phyloP scores from a whole-genome alignment of 441 rosid genomes.

The Bocquillonia castaneifolia region DNA sequence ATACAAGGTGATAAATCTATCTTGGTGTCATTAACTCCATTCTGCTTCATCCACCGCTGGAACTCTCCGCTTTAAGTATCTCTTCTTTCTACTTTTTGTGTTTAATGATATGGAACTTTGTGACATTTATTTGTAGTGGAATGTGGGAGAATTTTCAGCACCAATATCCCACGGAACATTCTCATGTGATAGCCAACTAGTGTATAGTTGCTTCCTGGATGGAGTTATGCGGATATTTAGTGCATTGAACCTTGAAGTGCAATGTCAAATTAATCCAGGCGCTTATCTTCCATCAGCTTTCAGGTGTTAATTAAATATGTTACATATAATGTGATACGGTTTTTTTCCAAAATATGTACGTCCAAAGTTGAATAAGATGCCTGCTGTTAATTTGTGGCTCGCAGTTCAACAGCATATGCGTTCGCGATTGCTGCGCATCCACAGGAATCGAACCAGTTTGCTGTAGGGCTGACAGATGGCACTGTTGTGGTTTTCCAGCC shows the following conservation, averaged over 20 bases:
- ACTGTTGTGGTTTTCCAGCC: constrained; percentile 58
- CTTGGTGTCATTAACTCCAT: neutral
- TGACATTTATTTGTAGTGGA: constrained; percentile 37
- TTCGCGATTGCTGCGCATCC: constrained; percentile 68
- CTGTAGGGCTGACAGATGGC: constrained; percentile 61
- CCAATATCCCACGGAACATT: constrained; percentile 48
- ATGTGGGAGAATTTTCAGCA: constrained; percentile 31
- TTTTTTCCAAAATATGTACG: neutral
- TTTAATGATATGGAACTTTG: neutral
- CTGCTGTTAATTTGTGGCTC: constrained; percentile 23
- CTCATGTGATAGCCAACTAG: constrained; percentile 57
- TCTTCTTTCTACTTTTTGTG: neutral
- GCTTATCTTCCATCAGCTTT: constrained; percentile 43
- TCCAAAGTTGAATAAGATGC: neutral
- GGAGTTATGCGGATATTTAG: constrained; percentile 39
- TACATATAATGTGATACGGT: neutral
- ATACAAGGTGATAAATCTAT: neutral
- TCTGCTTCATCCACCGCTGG: neutral
- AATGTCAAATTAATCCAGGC: constrained; percentile 41
- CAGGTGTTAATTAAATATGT: constrained; percentile 33
- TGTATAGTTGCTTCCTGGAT: constrained; percentile 46
- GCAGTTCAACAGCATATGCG: constrained; percentile 49
- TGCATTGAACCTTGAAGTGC: constrained; percentile 36
- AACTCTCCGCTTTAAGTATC: neutral
- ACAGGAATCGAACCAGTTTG: constrained; percentile 59